Conservation (phyloP, 441 rosid genomes). For the Raphanus hybrid region DNA sequence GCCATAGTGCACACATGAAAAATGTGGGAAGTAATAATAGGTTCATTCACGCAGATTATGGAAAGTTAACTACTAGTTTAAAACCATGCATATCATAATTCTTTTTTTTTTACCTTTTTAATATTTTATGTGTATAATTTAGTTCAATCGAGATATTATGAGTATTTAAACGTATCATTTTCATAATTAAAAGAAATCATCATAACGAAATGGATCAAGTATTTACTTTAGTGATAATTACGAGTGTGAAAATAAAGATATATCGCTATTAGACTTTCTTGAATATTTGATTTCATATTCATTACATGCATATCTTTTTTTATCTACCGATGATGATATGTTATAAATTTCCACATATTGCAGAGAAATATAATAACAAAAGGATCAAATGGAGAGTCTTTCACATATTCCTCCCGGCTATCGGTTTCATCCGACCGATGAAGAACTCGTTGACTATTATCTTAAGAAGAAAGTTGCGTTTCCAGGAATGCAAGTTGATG, state of each 20-base stretch:
- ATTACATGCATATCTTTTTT: background rate
- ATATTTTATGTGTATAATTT: conserved; percentile 11
- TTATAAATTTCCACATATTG: background rate
- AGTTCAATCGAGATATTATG: conserved; percentile 12
- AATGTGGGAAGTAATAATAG: conserved; percentile 19
- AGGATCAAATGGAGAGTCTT: conserved; percentile 48
- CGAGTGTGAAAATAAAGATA: conserved; percentile 8
- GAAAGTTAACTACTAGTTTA: conserved; percentile 28
- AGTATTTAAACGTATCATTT: conserved; percentile 1
- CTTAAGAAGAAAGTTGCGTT: conserved; percentile 63
- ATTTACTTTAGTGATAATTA: conserved; percentile 24
- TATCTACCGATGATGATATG: background rate
- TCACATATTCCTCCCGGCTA: conserved; percentile 72
- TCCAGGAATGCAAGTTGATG: conserved; percentile 66
- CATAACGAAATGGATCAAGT: conserved; percentile 21
- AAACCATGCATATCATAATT: conserved; percentile 32
- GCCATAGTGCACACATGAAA: background rate
- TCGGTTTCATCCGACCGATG: conserved; percentile 76
- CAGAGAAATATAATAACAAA: conserved; percentile 18
- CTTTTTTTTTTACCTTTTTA: background rate
- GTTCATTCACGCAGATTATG: conserved; percentile 10
- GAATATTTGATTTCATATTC: conserved; percentile 16
- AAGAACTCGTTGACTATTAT: conserved; percentile 74
- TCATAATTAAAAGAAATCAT: background rate
- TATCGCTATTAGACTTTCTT: background rate